Evolutionary conservation across 2,329 filamentous ascomycete species (phyloP).

Genomic region (Hypoxylon sp.): DNA sequence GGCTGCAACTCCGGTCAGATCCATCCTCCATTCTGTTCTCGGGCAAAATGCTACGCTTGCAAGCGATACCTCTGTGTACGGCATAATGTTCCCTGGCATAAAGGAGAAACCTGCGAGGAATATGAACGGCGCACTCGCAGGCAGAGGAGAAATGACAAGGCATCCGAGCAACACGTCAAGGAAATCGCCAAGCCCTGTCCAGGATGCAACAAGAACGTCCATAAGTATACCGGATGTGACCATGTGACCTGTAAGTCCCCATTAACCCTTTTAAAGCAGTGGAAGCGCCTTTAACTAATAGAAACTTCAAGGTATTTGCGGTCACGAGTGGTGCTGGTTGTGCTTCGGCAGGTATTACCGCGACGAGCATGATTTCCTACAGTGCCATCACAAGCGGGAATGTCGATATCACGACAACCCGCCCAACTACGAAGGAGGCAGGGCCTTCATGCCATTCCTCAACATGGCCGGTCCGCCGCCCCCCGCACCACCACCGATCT

Average conservation of each 20-base stretch:
- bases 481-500: slow-evolving; percentile 3
- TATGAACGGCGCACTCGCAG: slow-evolving; percentile 55
- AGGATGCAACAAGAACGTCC: slow-evolving; percentile 54
- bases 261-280: not conserved
- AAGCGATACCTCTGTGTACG: slow-evolving; percentile 53
- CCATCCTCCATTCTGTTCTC: slow-evolving; percentile 51
- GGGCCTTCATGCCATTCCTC: slow-evolving; percentile 45
- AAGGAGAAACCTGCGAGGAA: slow-evolving; percentile 56
- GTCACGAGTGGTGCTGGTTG: slow-evolving; percentile 60
- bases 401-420: slow-evolving; percentile 50
- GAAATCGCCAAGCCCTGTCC: slow-evolving; percentile 57
- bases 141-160: slow-evolving; percentile 52
- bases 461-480: slow-evolving; percentile 13
- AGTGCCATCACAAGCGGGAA: slow-evolving; percentile 53
- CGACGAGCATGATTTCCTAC: slow-evolving; percentile 50
- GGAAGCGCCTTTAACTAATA: slow-evolving; percentile 10
- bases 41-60: slow-evolving; percentile 55
- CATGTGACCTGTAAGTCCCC: slow-evolving; percentile 59
- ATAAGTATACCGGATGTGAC: slow-evolving; percentile 58
- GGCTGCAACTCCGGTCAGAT: slow-evolving; percentile 58
- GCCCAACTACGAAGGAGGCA: slow-evolving; percentile 49
- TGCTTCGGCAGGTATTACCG: slow-evolving; percentile 54
- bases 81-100: slow-evolving; percentile 58
- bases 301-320: slow-evolving; percentile 49
- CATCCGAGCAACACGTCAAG: slow-evolving; percentile 55